These are phyloP conservation scores for Beauveria caledonica DNA, from an alignment of 2,329 filamentous ascomycete species.

Conservation along the genomic window DNA sequence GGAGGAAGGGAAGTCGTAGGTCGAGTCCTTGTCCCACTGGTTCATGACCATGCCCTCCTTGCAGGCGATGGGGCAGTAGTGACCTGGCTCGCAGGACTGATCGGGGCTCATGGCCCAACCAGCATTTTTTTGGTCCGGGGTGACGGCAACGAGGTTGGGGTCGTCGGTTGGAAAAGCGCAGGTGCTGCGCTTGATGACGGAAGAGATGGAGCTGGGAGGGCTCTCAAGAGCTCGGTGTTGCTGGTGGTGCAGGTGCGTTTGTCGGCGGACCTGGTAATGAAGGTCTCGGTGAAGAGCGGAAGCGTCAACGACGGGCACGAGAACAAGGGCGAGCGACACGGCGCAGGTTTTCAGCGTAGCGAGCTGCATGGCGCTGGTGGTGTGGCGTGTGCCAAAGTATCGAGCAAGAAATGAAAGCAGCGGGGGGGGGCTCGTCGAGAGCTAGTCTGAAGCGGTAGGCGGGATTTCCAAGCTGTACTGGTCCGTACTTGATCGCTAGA, in stretches of 20 bases:
- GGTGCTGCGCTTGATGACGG: slow-evolving; percentile 43
- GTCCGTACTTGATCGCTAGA: neutral
- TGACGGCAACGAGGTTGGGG: slow-evolving; percentile 59
- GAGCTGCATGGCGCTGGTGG: slow-evolving; percentile 1
- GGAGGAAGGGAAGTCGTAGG: slow-evolving; percentile 60
- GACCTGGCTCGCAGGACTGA: slow-evolving; percentile 56
- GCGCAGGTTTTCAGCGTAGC: slow-evolving; percentile 1
- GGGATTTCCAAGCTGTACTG: neutral
- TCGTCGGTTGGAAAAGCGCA: slow-evolving; percentile 58
- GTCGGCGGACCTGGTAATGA: slow-evolving; percentile 27
- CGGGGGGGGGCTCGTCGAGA: neutral
- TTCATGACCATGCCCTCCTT: slow-evolving; percentile 67
- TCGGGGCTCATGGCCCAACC: slow-evolving; percentile 78
- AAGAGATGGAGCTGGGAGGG: slow-evolving; percentile 13
- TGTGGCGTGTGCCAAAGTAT: neutral
- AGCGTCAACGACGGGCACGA: slow-evolving; percentile 7
- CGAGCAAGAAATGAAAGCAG: neutral
- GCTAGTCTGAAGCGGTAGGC: neutral
- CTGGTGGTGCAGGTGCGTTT: slow-evolving; percentile 24
- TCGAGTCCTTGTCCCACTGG: slow-evolving; percentile 68
- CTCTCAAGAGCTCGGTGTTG: slow-evolving; percentile 17
- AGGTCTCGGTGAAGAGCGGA: slow-evolving; percentile 10
- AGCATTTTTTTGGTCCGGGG: slow-evolving; percentile 54
- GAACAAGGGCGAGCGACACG: slow-evolving; percentile 1
- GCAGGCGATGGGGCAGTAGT: slow-evolving; percentile 71